phyloP scores from a whole-genome alignment of 768 basidiomycete genomes.

The Panaeolus papilionaceus region DNA sequence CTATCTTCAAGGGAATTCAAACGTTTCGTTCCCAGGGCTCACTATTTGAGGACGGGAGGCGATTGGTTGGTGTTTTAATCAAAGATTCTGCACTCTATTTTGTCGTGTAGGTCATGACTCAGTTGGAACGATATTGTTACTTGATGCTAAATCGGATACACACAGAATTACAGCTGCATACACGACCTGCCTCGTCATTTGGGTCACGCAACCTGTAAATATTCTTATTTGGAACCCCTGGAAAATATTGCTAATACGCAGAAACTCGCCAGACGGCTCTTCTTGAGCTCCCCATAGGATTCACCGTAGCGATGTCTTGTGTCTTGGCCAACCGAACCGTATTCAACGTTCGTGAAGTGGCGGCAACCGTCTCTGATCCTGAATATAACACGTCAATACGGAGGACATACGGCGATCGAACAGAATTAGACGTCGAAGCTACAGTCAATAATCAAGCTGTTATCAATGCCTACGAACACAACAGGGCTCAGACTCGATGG shows the following conservation, averaged over 20 bases:
- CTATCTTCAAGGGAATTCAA: constrained; percentile 55
- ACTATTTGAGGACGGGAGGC: constrained; percentile 46
- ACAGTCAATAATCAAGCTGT: too few species aligned
- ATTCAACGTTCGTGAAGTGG: constrained; percentile 52
- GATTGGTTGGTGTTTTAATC: constrained; percentile 56
- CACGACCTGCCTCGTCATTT: constrained; percentile 53
- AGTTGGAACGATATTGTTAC: neutral
- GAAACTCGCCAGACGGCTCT: constrained; percentile 37
- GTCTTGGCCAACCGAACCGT: constrained; percentile 61
- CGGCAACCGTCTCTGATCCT: neutral
- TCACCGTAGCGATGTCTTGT: constrained; percentile 63
- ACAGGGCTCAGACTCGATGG: too few species aligned
- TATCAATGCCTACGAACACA: too few species aligned
- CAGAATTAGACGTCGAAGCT: too few species aligned
- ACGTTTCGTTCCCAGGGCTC: constrained; percentile 44
- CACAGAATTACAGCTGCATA: constrained; percentile 62
- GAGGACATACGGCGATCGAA: too few species aligned
- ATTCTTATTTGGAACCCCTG: neutral
- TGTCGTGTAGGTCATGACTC: constrained; percentile 46
- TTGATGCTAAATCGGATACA: neutral
- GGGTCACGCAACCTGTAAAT: constrained; percentile 39
- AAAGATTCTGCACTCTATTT: constrained; percentile 65
- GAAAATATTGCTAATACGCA: neutral
- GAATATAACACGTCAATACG: neutral
- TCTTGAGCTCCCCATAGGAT: constrained; percentile 62